Evolutionary conservation across 2,329 filamentous ascomycete species (phyloP), one percentile per base, ranked within the genome.

Genomic region (Talaromyces amestolkiae): DNA sequence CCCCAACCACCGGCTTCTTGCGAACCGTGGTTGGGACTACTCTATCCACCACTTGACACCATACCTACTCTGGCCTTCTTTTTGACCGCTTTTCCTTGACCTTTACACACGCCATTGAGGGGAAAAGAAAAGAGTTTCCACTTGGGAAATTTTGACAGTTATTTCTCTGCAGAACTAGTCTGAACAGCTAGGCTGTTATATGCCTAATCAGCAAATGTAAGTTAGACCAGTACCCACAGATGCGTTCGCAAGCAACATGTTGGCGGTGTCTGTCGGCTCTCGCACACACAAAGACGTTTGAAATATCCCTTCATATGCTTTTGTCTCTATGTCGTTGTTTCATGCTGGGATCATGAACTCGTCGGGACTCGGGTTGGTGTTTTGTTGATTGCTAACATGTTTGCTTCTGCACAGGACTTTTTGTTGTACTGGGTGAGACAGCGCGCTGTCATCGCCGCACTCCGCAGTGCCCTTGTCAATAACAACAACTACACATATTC

Each of bases 401-500:
- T 45, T 63, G 37, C 39, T 3, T 58, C 53, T 63, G 24, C 61
- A 49, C 62, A 64, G 62, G 62, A 58, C 31, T 64, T 59, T 37
- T 33, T 64, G 53, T 24, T 59, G 39, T 64, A 49, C 43, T 37
- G 41, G 62, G 62, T 64, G 62, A 64, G 62, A 64, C 62, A 64
- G 62, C 54, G 56, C 53, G 62, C 62, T 64, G 62, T 64, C 62
- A 43, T 64, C 54, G 62, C 62, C 45, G 54, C 62, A 58, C 53
- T 64, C 24, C 56, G 45, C 37, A 54, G 51, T 49, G 63, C 64
- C 43, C 37, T 61, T 41, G 58, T 51, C 39, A 58, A 45, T 31
- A 58, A 47, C 49, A 31, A 62, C 27, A 45, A 43, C 43, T 33
- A 43, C 19, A 63, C 51, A 41, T 47, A 54, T 13, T 49, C 51